Evolutionary conservation across 2,329 filamentous ascomycete genomes (phyloP), one percentile per base, ranked within the genome.

Genomic region (Fonsecaea pugnacius): DNA sequence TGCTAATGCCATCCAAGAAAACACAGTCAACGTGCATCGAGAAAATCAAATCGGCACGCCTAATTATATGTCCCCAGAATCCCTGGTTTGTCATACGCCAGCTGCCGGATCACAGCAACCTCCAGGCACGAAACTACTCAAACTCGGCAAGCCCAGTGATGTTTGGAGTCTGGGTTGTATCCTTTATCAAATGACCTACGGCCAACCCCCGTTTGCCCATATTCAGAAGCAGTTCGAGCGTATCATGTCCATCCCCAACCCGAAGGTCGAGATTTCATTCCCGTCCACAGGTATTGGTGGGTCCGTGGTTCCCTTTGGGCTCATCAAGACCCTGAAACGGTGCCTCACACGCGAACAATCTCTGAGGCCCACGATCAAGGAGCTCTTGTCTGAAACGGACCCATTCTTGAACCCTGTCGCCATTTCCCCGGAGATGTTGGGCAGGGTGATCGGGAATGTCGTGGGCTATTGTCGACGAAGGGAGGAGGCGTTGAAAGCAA

Each of bases 41-140:
- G 95, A 99, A 75, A 91, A 89, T 10, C 92, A 98, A 78, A 89
- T 98, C 67, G 95, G 96, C 62, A 99, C 95, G 0, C 93, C 95
- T 3, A 99, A 96, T 77, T 99, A 97, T 81, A 99, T 99, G 95
- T 96, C 92, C 1, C 95, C 95, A 0, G 95, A 99, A 78, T 92
- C 91, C 2, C 84, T 99, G 55, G 88, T 96, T 75, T 95, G 98
- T 77, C 90, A 88, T 30, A 96, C 96, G 70, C 89, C 87, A 60
- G 76, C 82, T 18, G 78, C 80, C 62, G 87, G 82, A 64, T 71
- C 78, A 3, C 48, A 54, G 12, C 35, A 30, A 59, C 78, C 76
- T 62, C 74, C 79, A 65, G 79, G 76, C 56, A 76, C 78, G 58
- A 96, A 93, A 76, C 83, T 97, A 65, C 95, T 97, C 88, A 96